Evolutionary conservation across 73 alveolate species (phyloP).

Genomic region (Breviolum minutum): DNA sequence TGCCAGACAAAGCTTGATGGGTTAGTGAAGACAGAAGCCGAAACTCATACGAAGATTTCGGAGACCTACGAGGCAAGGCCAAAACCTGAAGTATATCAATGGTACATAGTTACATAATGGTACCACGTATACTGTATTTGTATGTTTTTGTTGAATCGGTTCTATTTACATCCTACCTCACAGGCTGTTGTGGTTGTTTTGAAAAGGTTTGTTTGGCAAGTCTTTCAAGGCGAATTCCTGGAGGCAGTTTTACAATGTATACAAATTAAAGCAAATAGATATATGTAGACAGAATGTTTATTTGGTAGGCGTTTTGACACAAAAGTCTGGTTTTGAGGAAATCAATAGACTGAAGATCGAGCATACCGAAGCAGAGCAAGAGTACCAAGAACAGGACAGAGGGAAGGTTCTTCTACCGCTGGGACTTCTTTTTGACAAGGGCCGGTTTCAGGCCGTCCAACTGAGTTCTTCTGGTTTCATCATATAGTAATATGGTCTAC

Average conservation of each 20-base stretch:
- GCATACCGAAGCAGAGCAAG: constrained; percentile 64
- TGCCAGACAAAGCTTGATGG: constrained; percentile 54
- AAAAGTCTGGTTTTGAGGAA: background rate
- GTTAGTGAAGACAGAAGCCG: constrained; percentile 47
- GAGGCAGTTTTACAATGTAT: background rate
- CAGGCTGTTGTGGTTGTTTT: background rate
- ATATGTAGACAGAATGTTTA: too few species aligned
- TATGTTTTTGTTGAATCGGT: background rate
- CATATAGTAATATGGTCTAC: background rate
- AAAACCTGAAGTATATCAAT: background rate
- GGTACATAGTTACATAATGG: too few species aligned
- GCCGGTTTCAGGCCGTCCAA: background rate
- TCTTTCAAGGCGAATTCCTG: background rate
- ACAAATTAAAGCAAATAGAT: background rate
- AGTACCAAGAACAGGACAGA: constrained; percentile 72
- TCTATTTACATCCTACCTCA: background rate
- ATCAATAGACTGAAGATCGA: constrained; percentile 31
- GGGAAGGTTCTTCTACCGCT: too few species aligned
- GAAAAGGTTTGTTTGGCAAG: background rate
- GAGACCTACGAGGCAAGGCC: constrained; percentile 64
- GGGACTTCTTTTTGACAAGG: background rate
- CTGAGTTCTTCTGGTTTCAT: background rate
- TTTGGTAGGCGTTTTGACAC: background rate
- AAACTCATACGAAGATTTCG: constrained; percentile 27
- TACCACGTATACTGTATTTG: background rate